phyloP scores from a whole-genome alignment of 305 asterid species.

The Fraxinus albicans region DNA sequence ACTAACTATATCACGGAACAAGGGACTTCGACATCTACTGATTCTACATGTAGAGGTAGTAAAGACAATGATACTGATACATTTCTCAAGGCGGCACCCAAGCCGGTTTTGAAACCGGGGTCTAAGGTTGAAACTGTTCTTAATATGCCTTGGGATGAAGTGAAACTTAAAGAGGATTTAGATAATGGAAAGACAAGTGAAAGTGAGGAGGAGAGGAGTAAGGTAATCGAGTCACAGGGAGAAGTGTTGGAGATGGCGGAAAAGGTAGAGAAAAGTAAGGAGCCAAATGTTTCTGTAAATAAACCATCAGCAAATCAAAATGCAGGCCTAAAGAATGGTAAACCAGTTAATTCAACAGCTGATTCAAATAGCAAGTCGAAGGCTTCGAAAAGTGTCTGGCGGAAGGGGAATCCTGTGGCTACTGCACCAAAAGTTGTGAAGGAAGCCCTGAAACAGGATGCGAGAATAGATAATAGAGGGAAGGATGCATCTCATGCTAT shows the following conservation, averaged over 20 bases:
- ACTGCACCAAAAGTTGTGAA: constrained; percentile 57
- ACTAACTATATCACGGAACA: constrained; percentile 74
- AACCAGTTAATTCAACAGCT: constrained; percentile 38
- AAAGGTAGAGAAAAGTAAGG: constrained; percentile 68
- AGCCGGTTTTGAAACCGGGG: constrained; percentile 63
- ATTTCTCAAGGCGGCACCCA: constrained; percentile 82
- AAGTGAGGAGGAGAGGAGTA: constrained; percentile 55
- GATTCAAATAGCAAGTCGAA: constrained; percentile 46
- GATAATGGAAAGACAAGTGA: constrained; percentile 38
- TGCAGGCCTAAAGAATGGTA: constrained; percentile 47
- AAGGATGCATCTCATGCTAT: constrained; percentile 38
- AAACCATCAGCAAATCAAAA: constrained; percentile 43
- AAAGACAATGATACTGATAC: constrained; percentile 50
- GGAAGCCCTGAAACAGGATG: constrained; percentile 49
- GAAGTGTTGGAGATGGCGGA: constrained; percentile 91
- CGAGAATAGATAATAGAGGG: constrained; percentile 39
- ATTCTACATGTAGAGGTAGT: constrained; percentile 58
- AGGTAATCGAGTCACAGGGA: constrained; percentile 75
- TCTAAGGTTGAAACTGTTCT: constrained; percentile 47
- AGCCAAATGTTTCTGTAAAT: constrained; percentile 37
- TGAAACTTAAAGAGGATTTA: constrained; percentile 36
- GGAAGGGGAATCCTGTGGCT: constrained; percentile 90
- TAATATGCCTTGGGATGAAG: constrained; percentile 37
- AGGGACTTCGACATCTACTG: constrained; percentile 71
- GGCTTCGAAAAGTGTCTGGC: constrained; percentile 88